Base-by-base conservation (phyloP, 371 early-diverging fungal species). In the Mucor indicus region DNA sequence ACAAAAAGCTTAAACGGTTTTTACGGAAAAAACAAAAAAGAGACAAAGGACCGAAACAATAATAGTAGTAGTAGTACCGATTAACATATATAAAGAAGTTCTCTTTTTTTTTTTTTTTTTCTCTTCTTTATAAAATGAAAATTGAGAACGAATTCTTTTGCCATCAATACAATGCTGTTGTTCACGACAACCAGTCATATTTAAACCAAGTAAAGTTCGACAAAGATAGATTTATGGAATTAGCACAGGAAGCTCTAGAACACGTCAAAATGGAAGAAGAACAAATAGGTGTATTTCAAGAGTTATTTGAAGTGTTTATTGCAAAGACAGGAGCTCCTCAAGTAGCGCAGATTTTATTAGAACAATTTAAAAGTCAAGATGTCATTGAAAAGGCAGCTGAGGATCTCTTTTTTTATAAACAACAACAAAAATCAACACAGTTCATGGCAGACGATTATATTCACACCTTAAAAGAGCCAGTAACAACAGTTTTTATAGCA, bases 161-260 rank as follows among this genome's bases (percentile, higher is more conserved):
- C n/a, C n/a, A n/a, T n/a, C n/a, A n/a, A n/a, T n/a, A n/a, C n/a
- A n/a, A n/a, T n/a, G n/a, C n/a, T n/a, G n/a, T n/a, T n/a, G n/a
- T n/a, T n/a, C n/a, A n/a, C n/a, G n/a, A n/a, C n/a, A n/a, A n/a
- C n/a, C n/a, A n/a, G n/a, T n/a, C n/a, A n/a, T n/a, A n/a, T n/a
- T n/a, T n/a, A n/a, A n/a, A n/a, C n/a, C n/a, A n/a, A n/a, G n/a
- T n/a, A n/a, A n/a, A n/a, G n/a, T n/a, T n/a, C n/a, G n/a, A 48
- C 45, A 67, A 57, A 38, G 75, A 74, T 50, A 63, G 64, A 7
- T 70, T 74, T 49, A 70, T 74, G 21, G 71, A 74, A 37, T 51
- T 74, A 11, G 71, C 71, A 8, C 75, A 74, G 38, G 75, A 68
- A 29, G 75, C 75, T 5, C 46, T 74, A 19, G 75, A 74, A 30